Evolutionary conservation across 2,329 filamentous ascomycete species (phyloP).

Genomic region (Fusarium globosum): DNA sequence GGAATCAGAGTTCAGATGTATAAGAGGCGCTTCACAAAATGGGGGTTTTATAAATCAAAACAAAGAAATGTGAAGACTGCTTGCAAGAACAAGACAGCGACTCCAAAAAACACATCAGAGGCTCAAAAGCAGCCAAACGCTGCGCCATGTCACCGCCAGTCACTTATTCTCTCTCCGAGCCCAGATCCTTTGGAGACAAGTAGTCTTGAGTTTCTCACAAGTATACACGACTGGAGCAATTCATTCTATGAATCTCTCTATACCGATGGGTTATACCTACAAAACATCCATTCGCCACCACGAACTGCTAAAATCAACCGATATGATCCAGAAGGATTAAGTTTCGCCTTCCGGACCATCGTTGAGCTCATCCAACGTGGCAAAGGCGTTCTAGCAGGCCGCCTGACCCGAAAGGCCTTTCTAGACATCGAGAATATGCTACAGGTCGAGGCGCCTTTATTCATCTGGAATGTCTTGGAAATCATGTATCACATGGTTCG

Average conservation of each 20-base stretch:
- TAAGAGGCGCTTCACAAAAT: conserved; percentile 27
- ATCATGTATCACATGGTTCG: conserved; percentile 16
- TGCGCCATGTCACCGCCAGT: not conserved
- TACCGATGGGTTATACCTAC: not conserved
- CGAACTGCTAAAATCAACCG: not conserved
- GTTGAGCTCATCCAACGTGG: conserved; percentile 3
- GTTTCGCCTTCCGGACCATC: conserved; percentile 16
- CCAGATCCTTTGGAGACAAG: not conserved
- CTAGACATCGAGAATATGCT: conserved; percentile 15
- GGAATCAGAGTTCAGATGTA: conserved; percentile 6
- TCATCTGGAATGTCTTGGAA: conserved; percentile 28
- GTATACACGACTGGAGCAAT: conserved; percentile 8
- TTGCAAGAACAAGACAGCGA: accelerated
- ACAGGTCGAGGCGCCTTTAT: conserved; percentile 12
- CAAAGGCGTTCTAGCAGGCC: conserved; percentile 12
- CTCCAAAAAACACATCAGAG: not conserved
- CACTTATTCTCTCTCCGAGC: not conserved
- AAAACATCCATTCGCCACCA: no score
- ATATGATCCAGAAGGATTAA: conserved; percentile 20
- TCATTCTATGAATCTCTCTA: conserved; percentile 7
- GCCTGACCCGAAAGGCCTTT: conserved; percentile 14
- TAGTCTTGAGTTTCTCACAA: conserved; percentile 10
- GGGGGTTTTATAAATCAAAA: conserved; percentile 25
- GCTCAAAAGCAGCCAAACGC: no score
- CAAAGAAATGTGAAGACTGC: not conserved